Percentiles rank a stretch among this genome's conserved stretches.
Evolutionary conservation across 441 rosid species (phyloP).

Genomic region (Hura crepitans): DNA sequence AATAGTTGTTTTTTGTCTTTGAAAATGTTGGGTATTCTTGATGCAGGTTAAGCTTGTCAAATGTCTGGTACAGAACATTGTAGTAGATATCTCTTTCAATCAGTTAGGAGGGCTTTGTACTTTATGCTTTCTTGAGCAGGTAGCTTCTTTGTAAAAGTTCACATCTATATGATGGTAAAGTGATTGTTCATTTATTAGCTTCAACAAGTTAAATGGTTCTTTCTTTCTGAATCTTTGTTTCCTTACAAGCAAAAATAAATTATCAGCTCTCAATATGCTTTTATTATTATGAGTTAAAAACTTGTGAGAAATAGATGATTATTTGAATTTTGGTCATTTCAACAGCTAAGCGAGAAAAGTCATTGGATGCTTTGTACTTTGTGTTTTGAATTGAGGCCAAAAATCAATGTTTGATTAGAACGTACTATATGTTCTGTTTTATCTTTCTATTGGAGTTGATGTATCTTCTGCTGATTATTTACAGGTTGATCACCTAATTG

Average conservation of each 20-base stretch:
- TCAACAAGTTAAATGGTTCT: too few species aligned
- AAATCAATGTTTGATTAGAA: background rate
- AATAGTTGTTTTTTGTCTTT: background rate
- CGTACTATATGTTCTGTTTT: background rate
- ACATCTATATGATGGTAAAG: background rate
- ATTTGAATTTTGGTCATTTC: background rate
- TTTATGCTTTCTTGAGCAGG: slow-evolving; percentile 87
- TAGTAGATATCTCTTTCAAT: slow-evolving; percentile 89
- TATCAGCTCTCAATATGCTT: background rate
- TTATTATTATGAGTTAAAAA: background rate
- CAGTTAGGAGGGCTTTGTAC: slow-evolving; percentile 88
- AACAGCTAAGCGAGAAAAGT: background rate
- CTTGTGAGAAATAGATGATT: background rate
- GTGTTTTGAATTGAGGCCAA: background rate
- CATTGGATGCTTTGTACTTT: background rate
- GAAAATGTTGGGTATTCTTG: slow-evolving; percentile 3
- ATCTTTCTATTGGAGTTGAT: background rate
- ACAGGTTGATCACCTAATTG: slow-evolving; percentile 69
- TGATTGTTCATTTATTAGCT: background rate
- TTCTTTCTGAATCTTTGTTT: background rate
- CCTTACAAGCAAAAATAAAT: background rate
- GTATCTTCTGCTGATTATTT: slow-evolving; percentile 1
- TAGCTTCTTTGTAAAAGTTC: slow-evolving; percentile 24
- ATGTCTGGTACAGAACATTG: slow-evolving; percentile 77
- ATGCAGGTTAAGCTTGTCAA: slow-evolving; percentile 92